phyloP scores from a whole-genome alignment of 805 yeast species.

The Spathaspora boniae region DNA sequence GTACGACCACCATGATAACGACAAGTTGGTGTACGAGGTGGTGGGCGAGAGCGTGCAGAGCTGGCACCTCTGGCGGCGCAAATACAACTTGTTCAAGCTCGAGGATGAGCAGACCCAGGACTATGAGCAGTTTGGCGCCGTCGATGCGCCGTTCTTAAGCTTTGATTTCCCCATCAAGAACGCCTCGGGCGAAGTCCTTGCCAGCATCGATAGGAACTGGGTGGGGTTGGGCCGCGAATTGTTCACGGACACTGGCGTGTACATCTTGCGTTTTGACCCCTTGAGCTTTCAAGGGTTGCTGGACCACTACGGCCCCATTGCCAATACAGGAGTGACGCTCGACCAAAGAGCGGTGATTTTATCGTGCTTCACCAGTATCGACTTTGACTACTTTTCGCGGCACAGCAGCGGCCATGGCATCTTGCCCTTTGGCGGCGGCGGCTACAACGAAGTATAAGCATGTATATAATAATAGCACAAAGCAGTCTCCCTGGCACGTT shows the following conservation, averaged over 20 bases:
- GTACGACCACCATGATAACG: slow-evolving; percentile 24
- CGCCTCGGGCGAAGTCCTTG: slow-evolving; percentile 56
- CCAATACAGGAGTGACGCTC: slow-evolving; percentile 53
- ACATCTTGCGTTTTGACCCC: slow-evolving; percentile 80
- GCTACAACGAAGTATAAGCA: slow-evolving; percentile 7
- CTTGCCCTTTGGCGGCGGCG: slow-evolving; percentile 21
- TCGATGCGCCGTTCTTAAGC: slow-evolving; percentile 83
- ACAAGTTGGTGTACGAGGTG: slow-evolving; percentile 38
- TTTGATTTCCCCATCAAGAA: slow-evolving; percentile 80
- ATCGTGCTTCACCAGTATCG: slow-evolving; percentile 87
- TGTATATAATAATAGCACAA: background rate
- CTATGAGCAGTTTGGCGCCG: slow-evolving; percentile 77
- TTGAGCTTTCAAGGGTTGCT: slow-evolving; percentile 59
- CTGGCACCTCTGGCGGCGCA: slow-evolving; percentile 93
- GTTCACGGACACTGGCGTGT: slow-evolving; percentile 93
- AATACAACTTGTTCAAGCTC: slow-evolving; percentile 71
- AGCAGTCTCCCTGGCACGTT: background rate
- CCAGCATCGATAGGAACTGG: slow-evolving; percentile 88
- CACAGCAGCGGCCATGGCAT: slow-evolving; percentile 64
- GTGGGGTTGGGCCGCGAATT: slow-evolving; percentile 91
- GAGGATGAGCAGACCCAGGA: slow-evolving; percentile 39
- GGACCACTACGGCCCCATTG: slow-evolving; percentile 39
- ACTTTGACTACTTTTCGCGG: slow-evolving; percentile 95
- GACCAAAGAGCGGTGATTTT: slow-evolving; percentile 84
- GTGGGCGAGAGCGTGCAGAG: slow-evolving; percentile 88